Evolutionary conservation across 208 protist genomes (phyloP), one percentile per base, ranked within the genome.

Genomic region (Porcisia hertigi): DNA sequence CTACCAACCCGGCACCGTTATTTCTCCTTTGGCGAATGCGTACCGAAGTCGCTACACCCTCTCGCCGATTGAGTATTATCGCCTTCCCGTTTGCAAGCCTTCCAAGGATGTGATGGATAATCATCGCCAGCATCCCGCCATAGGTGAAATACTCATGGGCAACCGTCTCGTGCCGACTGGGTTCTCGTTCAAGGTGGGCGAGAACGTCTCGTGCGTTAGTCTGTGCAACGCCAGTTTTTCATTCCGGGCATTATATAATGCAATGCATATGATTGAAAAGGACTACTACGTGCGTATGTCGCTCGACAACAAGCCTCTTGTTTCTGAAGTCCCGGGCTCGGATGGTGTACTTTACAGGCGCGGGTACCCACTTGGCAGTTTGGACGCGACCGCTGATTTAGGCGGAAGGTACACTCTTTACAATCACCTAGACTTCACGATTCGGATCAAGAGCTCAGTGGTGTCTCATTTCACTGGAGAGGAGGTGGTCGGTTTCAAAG

Each of bases 51-150:
- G 85, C 14, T 76, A 90, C 41, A 97, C 88, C 0, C 87, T 99
- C 62, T 78, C 99, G 11, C 98, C 98, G 6, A 98, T 96, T 75
- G 91, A 94, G 63, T 99, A 95, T 86, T 99, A 99, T 82, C 82
- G 45, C 16, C 59, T 99, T 8, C 88, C 91, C 18, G 89, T 98
- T n/a, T 99, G 97, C 85, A 52, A 64, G 52, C 94, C 95, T 11
- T 52, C 69, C 7, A 36, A 55, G 64, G 52, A 88, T 36, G 36
- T 41, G 8, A 73, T 91, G 71, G 60, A 76, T 20, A 67, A 82
- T 30, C 54, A 83, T 7, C 72, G 83, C 55, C 69, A 79, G 2
- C 55, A 79, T 9, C 96, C 98, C 77, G 98, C 98, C 77, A 83
- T 99, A 23, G 98, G 98, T 25, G 94, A 99, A 77, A 82, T 99